Base-by-base conservation (phyloP, 2,329 filamentous ascomycete genomes). In the Cordyceps sp. region DNA sequence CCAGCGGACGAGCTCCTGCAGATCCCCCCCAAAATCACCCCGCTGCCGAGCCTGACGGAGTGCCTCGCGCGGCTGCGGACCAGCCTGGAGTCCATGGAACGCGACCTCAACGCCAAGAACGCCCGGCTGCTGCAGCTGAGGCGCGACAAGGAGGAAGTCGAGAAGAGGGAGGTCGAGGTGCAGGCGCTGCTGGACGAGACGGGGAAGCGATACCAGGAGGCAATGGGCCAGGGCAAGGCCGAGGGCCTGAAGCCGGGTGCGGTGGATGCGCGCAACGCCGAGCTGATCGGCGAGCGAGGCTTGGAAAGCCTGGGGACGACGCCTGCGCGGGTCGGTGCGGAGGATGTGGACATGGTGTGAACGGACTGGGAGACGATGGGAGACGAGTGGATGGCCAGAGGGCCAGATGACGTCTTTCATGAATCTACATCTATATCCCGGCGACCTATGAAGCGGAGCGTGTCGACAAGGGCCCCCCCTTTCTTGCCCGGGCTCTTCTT, bases 161-260 rank as follows among this genome's bases (percentile, higher is more conserved):
- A 67, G 5, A 62, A 66, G 38, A 65, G 84, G 36, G 81, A 93
- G 53, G 66, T 62, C 5, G 81, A 90, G 51, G 78, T 94, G 1
- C 86, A 94, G 53, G 65, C 67, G 15, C 58, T 92, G 33, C 58
- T 96, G 32, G 78, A 84, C 48, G 78, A 90, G 49, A 82, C 84
- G 0, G 85, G 82, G 0, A 73, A 81, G 37, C 66, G 64, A 39
- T 68, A 69, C 30, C 59, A 64, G 36, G 53, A 61, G 13, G 57
- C 53, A 0, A 52, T 66, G 43, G 56, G 53, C 0, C 44, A 44
- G 22, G 45, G 44, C 9, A 47, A 44, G 12, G 34, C 36, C 1
- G 41, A 37, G 14, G 27, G 35, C n/a, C n/a, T n/a, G n/a, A n/a
- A n/a, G n/a, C n/a, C n/a, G n/a, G n/a, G n/a, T n/a, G n/a, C n/a